Base-by-base conservation (phyloP, 2,329 filamentous ascomycete species). In the Pseudopithomyces chartarum region DNA sequence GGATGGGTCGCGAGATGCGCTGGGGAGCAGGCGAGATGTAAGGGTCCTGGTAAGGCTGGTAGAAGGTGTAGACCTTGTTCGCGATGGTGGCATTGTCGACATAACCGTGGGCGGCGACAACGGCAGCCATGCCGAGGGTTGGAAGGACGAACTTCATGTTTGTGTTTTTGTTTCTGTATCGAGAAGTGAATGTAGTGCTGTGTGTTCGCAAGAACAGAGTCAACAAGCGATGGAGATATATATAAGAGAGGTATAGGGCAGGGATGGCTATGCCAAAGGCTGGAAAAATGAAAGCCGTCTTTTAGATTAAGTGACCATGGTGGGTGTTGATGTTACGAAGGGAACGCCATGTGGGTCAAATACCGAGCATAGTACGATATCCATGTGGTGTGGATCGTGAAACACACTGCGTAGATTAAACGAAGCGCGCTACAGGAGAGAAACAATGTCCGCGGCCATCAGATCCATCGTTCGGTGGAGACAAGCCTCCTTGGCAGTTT, bases 1-100 rank as follows among this genome's bases (percentile, higher is more conserved):
- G 79, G 54, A 87, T 80, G 7, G 78, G 75, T 17, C 85, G 82
- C n/a, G 84, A 84, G 67, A 87, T 81, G n/a, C 84, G 78, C 42
- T 81, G 61, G 15, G 82, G 81, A 33, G 60, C 51, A 22, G 70
- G 64, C 57, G 39, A 69, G 48, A 59, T 70, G 65, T 74, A 75
- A 0, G 70, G 73, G 55, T 75, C 73, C 17, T 61, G 53, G 59
- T 73, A 73, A 1, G 73, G 73, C 57, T 75, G 71, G 58, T 74
- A 75, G 62, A 74, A 71, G 19, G 59, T 66, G 56, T 72, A 74
- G 29, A 63, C 62, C 47, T 69, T 63, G 47, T 65, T 67, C 44
- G 62, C 67, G 13, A 75, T 74, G 11, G 69, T 74, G 19, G 69
- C 73, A 40, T 69, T 74, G 56, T 69, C 67, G 48, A 75, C 70